Percentiles rank a stretch among this genome's conserved stretches.
These are phyloP conservation scores for Carex kokanica DNA, from an alignment of 176 grass and related monocot species.

Conservation along the genomic window DNA sequence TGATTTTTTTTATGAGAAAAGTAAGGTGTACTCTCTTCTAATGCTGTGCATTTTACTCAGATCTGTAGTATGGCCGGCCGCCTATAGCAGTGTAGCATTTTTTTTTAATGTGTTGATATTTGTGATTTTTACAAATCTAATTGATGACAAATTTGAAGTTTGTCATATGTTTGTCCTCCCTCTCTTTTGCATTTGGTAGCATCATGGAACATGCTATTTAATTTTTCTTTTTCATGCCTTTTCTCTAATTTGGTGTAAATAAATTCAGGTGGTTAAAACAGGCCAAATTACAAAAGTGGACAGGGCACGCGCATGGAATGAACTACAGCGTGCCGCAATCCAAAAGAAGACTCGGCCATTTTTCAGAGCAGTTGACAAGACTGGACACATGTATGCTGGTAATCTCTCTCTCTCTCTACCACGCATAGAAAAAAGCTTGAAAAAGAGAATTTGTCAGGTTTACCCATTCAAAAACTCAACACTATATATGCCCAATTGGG, in stretches of 20 bases:
- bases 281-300: slow-evolving; percentile 72
- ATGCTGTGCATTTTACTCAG: background rate
- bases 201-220: slow-evolving; percentile 1
- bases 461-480: background rate
- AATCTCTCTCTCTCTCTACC: slow-evolving; percentile 18
- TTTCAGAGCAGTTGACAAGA: slow-evolving; percentile 72
- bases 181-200: background rate
- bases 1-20: too few relatives aligned
- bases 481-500: background rate
- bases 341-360: slow-evolving; percentile 75
- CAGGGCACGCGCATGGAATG: slow-evolving; percentile 56
- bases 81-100: background rate
- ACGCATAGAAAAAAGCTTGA: background rate
- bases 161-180: background rate
- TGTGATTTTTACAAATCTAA: background rate
- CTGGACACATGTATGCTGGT: slow-evolving; percentile 92
- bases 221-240: background rate
- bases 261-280: slow-evolving; percentile 66
- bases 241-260: background rate
- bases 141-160: background rate
- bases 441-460: background rate
- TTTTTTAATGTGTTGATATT: background rate
- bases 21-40: background rate
- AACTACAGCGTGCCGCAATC: slow-evolving; percentile 62
- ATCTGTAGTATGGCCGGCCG: background rate